Base-by-base conservation (phyloP, 2,329 filamentous ascomycete genomes). In the Didymosphaeria variabile region DNA sequence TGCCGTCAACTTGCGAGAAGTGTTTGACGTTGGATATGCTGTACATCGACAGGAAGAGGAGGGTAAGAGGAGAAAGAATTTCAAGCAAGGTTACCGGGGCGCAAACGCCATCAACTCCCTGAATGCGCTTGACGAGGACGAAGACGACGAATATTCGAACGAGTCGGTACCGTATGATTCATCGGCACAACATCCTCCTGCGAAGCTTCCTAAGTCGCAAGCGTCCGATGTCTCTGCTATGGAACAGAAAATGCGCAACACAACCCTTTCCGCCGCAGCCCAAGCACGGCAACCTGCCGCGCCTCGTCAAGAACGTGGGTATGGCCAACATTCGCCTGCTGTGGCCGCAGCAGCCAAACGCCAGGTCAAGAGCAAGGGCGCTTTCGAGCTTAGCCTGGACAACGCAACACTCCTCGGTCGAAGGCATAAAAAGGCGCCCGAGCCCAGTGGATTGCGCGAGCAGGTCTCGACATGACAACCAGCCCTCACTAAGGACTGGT, bases 21-120 rank as follows among this genome's bases (percentile, higher is more conserved):
- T 98, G 2, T 99, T 99, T 68, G 95, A 99, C 73, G 94, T 99
- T 52, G 91, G 93, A n/a, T 99, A 99, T 73, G 94, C 95, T 9
- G 95, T 99, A 9, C 95, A 98, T 77, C 86, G 95, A 50, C 93
- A 98, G 79, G 95, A 98, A 79, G 95, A 99, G 77, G 95, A 98
- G 79, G 90, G 88, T 71, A 98, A 97, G 82, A 89, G 93, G 57
- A 88, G 93, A 66, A 97, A 96, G 79, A 92, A 96, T 73, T 86
- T 94, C 69, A 83, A 87, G 81, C 84, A 94, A 84, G 86, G 91
- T 70, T 83, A 90, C 82, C 77, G 90, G 72, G 80, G 89, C 63
- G 84, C 80, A 7, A 87, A 87, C 26, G 87, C 87, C 7, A 86
- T 97, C 65, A 89, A 84, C 67, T 84, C 83, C 9, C 83, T 91